Conservation (phyloP, 1,284 basidiomycete species). For the Leccinum insolens region DNA sequence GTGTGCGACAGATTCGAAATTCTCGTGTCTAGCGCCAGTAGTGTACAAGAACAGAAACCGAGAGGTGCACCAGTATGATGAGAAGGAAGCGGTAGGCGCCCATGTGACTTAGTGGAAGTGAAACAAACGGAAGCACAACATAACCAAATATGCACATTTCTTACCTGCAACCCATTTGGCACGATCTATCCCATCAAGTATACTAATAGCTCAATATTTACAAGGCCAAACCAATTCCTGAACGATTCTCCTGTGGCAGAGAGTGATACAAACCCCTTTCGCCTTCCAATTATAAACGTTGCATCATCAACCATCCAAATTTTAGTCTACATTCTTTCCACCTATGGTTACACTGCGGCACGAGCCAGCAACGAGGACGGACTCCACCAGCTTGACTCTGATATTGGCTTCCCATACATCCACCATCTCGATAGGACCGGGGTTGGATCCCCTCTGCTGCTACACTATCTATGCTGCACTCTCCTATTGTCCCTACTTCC, state of each 20-base stretch:
- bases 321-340: background rate
- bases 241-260: no score
- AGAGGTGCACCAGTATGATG: background rate
- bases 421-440: background rate
- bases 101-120: background rate
- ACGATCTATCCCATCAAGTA: no score
- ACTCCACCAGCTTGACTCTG: background rate
- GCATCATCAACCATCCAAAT: no score
- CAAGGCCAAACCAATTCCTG: no score
- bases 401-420: background rate
- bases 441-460: background rate
- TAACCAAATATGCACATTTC: background rate
- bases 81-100: background rate
- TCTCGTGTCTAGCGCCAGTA: no score
- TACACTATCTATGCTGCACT: background rate
- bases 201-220: no score
- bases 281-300: no score
- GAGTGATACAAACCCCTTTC: no score
- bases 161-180: no score
- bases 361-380: background rate
- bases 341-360: background rate
- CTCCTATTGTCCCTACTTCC: constrained; percentile 41
- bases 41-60: background rate
- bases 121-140: background rate
- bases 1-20: background rate